Evolutionary conservation across 768 basidiomycete species (phyloP).

Genomic region (Gloeostereum incarnatum): DNA sequence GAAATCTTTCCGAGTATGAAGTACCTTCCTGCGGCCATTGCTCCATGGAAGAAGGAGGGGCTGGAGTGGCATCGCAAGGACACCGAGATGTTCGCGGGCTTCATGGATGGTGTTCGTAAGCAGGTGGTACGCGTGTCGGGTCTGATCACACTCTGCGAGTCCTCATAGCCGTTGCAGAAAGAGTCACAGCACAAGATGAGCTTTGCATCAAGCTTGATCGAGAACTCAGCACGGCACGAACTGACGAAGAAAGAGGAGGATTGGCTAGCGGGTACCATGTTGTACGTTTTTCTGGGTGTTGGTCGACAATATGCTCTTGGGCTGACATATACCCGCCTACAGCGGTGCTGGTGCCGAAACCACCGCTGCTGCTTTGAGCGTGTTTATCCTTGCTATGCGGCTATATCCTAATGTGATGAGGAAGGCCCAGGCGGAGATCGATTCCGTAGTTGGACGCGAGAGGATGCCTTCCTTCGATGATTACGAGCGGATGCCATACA

Average conservation of each 20-base stretch:
- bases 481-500: conserved; percentile 13
- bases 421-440: conserved; percentile 19
- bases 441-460: conserved; percentile 16
- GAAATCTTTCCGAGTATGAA: conserved; percentile 25
- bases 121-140: not conserved
- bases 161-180: too few species aligned
- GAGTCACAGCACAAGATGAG: too few species aligned
- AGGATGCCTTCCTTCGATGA: conserved; percentile 17
- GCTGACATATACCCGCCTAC: not conserved
- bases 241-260: not conserved
- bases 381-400: conserved; percentile 18
- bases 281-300: conserved; percentile 2
- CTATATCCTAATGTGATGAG: conserved; percentile 16
- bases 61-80: conserved; percentile 14
- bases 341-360: conserved; percentile 2
- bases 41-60: conserved; percentile 19
- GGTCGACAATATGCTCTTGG: not conserved
- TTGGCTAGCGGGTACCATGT: conserved; percentile 10
- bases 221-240: not conserved
- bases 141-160: too few species aligned
- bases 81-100: conserved; percentile 13
- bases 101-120: conserved; percentile 7
- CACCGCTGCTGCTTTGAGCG: conserved; percentile 9
- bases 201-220: not conserved
- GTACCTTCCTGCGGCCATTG: conserved; percentile 17